Conservation (phyloP, 78 protist genomes). For the Dictyostelium citrinum region DNA sequence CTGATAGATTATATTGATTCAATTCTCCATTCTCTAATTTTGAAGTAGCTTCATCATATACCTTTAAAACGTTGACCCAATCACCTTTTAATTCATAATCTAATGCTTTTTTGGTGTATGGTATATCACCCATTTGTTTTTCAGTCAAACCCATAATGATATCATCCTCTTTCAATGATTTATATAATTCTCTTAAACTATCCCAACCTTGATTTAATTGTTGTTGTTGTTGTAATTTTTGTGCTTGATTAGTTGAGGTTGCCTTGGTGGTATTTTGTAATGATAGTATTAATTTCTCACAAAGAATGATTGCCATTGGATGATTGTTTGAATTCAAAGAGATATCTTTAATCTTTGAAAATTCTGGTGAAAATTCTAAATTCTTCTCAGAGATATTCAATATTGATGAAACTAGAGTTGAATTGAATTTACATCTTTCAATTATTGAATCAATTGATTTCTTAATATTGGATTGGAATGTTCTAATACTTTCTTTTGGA, state of each 20-base stretch:
- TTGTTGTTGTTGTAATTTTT: neutral
- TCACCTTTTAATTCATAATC: constrained; percentile 61
- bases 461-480: neutral
- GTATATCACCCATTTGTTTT: neutral
- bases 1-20: neutral
- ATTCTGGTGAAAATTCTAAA: constrained; percentile 50
- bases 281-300: constrained; percentile 5
- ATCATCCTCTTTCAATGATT: constrained; percentile 71
- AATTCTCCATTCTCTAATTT: constrained; percentile 40
- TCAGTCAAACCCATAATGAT: constrained; percentile 64
- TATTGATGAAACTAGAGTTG: neutral
- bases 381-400: constrained; percentile 51
- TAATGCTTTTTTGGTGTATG: constrained; percentile 30
- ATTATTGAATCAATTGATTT: neutral
- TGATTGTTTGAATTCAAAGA: constrained; percentile 38
- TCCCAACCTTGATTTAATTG: constrained; percentile 48
- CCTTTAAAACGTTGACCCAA: constrained; percentile 44
- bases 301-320: constrained; percentile 62
- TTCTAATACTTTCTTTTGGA: neutral
- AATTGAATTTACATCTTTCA: neutral
- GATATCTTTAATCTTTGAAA: neutral
- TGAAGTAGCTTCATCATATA: constrained; percentile 56
- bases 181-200: constrained; percentile 61
- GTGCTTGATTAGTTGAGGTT: neutral
- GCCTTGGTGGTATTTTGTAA: neutral